A percentile compares a stretch with the other conserved stretches of the same genome.
phyloP scores from a whole-genome alignment of 306 rosid genomes.

The Quercus dentata region DNA sequence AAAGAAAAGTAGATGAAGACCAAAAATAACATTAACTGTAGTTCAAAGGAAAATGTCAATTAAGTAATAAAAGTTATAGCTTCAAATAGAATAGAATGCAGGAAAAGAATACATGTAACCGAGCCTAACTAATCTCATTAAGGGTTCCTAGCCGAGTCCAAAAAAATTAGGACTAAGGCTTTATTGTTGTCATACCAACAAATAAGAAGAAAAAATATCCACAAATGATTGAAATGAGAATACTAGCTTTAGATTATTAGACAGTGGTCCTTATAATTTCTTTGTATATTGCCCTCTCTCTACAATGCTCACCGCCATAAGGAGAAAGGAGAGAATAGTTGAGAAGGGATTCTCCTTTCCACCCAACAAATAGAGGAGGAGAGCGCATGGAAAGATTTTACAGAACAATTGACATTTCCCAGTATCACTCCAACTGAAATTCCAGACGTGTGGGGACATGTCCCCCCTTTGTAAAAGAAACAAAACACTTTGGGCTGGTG shows the following conservation, averaged over 20 bases:
- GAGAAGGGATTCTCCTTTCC: constrained; percentile 25
- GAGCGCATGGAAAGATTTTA: constrained; percentile 8
- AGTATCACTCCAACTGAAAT: constrained; percentile 14
- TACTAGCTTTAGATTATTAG: constrained; percentile 18
- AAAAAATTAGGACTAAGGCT: no score
- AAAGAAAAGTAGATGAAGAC: no score
- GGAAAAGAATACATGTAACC: no score
- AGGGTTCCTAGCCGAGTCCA: no score
- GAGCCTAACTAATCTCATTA: no score
- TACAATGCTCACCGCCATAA: constrained; percentile 3
- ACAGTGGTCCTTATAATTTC: constrained; percentile 17
- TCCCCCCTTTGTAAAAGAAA: constrained; percentile 34
- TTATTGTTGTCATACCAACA: no score
- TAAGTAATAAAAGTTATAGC: no score
- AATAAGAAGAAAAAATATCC: neutral
- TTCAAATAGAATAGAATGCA: no score
- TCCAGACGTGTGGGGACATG: constrained; percentile 42
- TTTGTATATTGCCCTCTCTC: neutral
- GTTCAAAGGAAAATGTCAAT: no score
- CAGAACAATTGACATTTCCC: constrained; percentile 12
- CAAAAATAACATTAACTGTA: no score
- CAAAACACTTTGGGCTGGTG: constrained; percentile 28
- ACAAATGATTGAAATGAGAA: constrained; percentile 15
- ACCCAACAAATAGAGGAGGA: neutral
- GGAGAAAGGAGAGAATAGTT: constrained; percentile 2